Conservation (phyloP, 169 alveolate genomes). For the Plasmodium gallinaceum region DNA sequence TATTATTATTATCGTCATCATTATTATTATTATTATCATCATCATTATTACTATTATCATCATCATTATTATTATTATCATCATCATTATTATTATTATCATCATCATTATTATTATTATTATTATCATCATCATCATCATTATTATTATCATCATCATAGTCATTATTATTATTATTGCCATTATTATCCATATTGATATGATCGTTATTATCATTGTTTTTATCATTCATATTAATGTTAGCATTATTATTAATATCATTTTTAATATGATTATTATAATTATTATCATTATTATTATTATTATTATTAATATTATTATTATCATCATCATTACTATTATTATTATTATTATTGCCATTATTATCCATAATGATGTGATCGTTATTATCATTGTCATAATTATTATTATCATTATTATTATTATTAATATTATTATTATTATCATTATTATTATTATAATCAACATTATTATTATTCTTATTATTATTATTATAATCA, state of each 20-base stretch:
- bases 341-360: slow-evolving; percentile 2
- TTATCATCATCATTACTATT: neutral
- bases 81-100: neutral
- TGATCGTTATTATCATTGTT: neutral
- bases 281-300: neutral
- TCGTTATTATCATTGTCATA: neutral
- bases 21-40: slow-evolving; percentile 6
- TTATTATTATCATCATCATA: neutral
- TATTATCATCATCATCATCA: neutral
- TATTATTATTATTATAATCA: neutral
- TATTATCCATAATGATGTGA: neutral
- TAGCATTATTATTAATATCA: slow-evolving; percentile 7
- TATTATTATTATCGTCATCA: slow-evolving; percentile 8
- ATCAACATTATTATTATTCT: neutral
- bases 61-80: neutral
- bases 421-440: neutral
- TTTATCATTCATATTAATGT: neutral
- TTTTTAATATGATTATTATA: neutral
- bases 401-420: neutral
- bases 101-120: neutral
- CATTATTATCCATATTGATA: neutral
- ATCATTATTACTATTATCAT: neutral
- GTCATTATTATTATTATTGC: neutral
- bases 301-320: neutral
- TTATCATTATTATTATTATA: neutral